Evolutionary conservation across 306 rosid species (phyloP).

Genomic region (Malus sieversii): DNA sequence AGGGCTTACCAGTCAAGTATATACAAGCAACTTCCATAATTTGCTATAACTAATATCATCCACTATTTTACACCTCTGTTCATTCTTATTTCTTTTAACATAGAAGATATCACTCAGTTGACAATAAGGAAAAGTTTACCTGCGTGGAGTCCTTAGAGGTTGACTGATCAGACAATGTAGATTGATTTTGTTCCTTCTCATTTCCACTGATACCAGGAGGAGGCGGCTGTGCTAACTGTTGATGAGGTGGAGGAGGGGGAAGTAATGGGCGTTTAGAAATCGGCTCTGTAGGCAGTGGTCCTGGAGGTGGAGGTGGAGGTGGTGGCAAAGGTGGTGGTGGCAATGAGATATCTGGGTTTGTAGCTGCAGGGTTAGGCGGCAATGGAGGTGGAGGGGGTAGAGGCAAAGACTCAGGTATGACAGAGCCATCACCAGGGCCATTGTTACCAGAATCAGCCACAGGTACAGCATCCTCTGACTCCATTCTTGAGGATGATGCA

Average conservation of each 20-base stretch:
- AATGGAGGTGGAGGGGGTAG: conserved; percentile 97
- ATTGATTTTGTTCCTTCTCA: conserved; percentile 51
- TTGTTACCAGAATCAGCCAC: conserved; percentile 41
- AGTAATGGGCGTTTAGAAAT: conserved; percentile 45
- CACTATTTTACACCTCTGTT: no score
- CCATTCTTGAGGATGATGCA: conserved; percentile 67
- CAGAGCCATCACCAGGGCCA: conserved; percentile 52
- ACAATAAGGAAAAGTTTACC: conserved; percentile 34
- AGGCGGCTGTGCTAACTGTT: conserved; percentile 52
- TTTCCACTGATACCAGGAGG: conserved; percentile 63
- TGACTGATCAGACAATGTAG: conserved; percentile 42
- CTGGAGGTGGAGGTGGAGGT: conserved; percentile 98
- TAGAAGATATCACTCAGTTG: not conserved
- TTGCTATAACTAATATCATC: not conserved
- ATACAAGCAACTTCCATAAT: not conserved
- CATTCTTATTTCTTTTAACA: conserved; percentile 8
- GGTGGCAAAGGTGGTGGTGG: conserved; percentile 89
- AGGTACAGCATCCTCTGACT: conserved; percentile 56
- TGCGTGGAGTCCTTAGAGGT: conserved; percentile 52
- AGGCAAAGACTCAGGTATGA: conserved; percentile 67
- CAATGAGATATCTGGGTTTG: conserved; percentile 48
- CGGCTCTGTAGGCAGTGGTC: conserved; percentile 77
- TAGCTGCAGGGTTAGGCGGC: conserved; percentile 70
- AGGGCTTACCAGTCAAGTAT: conserved; percentile 7
- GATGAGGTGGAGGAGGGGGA: conserved; percentile 76